phyloP scores from a whole-genome alignment of 257 asterid species.

The Agastache rugosa region DNA sequence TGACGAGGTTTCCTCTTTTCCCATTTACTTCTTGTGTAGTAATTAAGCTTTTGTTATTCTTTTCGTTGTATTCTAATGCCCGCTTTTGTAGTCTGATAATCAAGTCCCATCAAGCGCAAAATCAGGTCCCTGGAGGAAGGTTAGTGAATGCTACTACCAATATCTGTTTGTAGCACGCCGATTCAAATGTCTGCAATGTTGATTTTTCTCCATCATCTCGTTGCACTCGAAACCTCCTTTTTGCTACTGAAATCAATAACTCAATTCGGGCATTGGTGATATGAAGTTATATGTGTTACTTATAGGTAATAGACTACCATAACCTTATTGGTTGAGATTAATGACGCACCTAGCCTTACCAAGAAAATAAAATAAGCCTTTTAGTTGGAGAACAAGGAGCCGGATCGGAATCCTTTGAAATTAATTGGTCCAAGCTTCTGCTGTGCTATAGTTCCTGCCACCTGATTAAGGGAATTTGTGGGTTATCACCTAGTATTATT shows the following conservation, averaged over 20 bases:
- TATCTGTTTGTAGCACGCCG: not conserved
- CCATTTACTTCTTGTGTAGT: conserved; percentile 18
- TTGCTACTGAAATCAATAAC: not conserved
- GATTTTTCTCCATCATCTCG: not conserved
- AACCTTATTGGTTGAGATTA: not conserved
- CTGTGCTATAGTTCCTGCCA: not conserved
- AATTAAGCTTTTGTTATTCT: conserved; percentile 20
- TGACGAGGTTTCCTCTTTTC: conserved; percentile 71
- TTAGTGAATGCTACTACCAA: conserved; percentile 44
- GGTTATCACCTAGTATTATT: not conserved
- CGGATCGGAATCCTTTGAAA: not conserved
- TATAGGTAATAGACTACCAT: not conserved
- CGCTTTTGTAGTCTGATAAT: conserved; percentile 65
- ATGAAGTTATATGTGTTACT: not conserved
- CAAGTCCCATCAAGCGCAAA: conserved; percentile 64
- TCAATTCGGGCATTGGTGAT: not conserved
- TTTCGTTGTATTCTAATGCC: conserved; percentile 26
- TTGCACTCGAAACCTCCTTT: not conserved
- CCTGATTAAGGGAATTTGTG: not conserved
- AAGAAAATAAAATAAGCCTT: not conserved
- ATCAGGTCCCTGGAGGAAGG: conserved; percentile 99
- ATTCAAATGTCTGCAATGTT: conserved; percentile 23
- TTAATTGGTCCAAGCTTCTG: conserved; percentile 6
- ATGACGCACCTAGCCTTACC: not conserved
- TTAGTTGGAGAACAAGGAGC: conserved; percentile 5